Percentiles rank a stretch among this genome's conserved stretches.
Evolutionary conservation across 1,139 yeast species (phyloP).

Genomic region (Suhomyces coccinellae): DNA sequence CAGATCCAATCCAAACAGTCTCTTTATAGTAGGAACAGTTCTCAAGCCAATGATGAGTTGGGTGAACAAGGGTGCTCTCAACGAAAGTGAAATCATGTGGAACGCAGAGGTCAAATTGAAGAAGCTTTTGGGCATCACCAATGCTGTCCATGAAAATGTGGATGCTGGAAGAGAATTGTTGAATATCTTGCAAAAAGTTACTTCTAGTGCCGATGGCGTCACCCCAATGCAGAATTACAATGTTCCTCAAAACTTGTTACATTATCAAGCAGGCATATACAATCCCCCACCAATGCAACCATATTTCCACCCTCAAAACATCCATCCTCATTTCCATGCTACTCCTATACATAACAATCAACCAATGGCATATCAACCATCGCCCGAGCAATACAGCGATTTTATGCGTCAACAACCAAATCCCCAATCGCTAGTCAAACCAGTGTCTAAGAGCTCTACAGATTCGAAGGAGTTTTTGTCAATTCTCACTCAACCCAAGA

Average conservation of each 20-base stretch:
- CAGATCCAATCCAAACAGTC: slow-evolving; percentile 46
- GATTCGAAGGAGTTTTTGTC: slow-evolving; percentile 56
- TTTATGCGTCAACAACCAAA: slow-evolving; percentile 33
- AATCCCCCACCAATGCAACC: slow-evolving; percentile 18
- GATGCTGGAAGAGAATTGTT: slow-evolving; percentile 80
- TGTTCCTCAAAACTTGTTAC: slow-evolving; percentile 11
- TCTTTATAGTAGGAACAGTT: slow-evolving; percentile 60
- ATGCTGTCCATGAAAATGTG: slow-evolving; percentile 25
- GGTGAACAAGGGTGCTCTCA: slow-evolving; percentile 52
- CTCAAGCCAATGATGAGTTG: slow-evolving; percentile 59
- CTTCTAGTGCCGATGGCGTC: slow-evolving; percentile 10
- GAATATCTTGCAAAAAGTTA: slow-evolving; percentile 57
- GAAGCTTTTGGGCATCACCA: slow-evolving; percentile 57
- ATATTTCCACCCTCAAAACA: slow-evolving; percentile 19
- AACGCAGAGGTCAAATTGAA: slow-evolving; percentile 67
- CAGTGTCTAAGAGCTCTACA: slow-evolving; percentile 34
- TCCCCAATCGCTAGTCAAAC: slow-evolving; percentile 45
- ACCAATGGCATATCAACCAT: slow-evolving; percentile 6
- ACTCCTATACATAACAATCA: slow-evolving; percentile 35
- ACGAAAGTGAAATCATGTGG: slow-evolving; percentile 55
- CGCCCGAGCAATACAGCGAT: slow-evolving; percentile 7
- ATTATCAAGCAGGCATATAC: slow-evolving; percentile 6
- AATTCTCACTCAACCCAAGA: slow-evolving; percentile 39
- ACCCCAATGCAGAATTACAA: slow-evolving; percentile 6
- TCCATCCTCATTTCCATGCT: slow-evolving; percentile 27